Evolutionary conservation across 148 eudicot genomes (phyloP).

Genomic region (Euryodendron excelsum): DNA sequence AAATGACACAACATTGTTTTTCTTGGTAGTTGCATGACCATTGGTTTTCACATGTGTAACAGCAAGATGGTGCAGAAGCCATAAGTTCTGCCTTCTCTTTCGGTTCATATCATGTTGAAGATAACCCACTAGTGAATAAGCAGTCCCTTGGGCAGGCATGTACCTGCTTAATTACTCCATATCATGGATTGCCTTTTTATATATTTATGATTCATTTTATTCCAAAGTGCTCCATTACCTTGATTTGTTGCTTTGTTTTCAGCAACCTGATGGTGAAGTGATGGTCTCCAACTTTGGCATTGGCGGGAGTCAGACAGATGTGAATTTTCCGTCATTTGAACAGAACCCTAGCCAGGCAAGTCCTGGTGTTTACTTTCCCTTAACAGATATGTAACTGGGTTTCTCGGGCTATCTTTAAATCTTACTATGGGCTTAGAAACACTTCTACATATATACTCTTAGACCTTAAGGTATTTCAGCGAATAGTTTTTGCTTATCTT

Average conservation of each 20-base stretch:
- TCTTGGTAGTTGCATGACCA: too few species aligned
- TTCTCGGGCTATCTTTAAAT: background rate
- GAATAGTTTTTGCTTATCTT: too few species aligned
- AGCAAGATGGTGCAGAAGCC: background rate
- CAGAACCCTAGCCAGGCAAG: background rate
- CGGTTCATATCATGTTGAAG: background rate
- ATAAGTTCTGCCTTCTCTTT: background rate
- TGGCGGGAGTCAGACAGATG: background rate
- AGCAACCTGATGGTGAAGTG: background rate
- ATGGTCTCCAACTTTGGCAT: background rate
- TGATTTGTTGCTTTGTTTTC: background rate
- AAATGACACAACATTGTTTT: background rate
- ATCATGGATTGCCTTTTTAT: too few species aligned
- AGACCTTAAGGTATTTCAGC: background rate
- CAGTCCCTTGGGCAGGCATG: background rate
- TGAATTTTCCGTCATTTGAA: background rate
- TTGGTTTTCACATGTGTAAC: too few species aligned
- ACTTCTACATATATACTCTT: background rate
- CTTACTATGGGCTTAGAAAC: background rate
- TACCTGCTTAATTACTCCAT: background rate
- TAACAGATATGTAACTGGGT: background rate
- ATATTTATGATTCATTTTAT: too few species aligned
- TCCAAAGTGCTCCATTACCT: background rate
- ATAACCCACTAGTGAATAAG: background rate
- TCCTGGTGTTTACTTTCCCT: background rate